Conservation (phyloP, 495 filamentous ascomycete species). For the Hypoxylon rickii region DNA sequence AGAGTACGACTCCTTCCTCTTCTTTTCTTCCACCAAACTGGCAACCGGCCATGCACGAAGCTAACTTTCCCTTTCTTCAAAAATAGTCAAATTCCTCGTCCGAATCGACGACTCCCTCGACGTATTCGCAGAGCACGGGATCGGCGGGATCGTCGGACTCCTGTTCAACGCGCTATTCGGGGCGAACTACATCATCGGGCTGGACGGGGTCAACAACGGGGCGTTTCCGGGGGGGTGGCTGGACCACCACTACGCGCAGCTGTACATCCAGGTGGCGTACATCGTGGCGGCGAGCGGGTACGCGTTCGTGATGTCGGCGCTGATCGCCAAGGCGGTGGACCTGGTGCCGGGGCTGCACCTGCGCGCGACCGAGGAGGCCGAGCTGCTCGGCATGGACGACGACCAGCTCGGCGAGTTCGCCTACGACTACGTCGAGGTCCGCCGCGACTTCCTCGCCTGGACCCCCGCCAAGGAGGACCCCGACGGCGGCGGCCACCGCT, state of each 20-base stretch:
- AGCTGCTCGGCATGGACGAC: conserved; percentile 97
- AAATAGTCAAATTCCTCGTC: conserved; percentile 87
- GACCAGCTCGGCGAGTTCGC: conserved; percentile 99
- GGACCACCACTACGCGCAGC: conserved; percentile 83
- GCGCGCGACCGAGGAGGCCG: conserved; percentile 92
- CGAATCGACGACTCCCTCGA: conserved; percentile 96
- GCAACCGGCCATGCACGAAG: too few species aligned
- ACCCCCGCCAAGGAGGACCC: conserved; percentile 81
- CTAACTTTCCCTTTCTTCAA: too few species aligned
- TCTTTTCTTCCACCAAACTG: conserved; percentile 19
- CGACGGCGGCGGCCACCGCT: conserved; percentile 65
- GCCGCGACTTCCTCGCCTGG: conserved; percentile 97
- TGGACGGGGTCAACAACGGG: conserved; percentile 90
- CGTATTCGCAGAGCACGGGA: conserved; percentile 96
- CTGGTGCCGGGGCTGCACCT: conserved; percentile 87
- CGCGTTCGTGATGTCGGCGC: conserved; percentile 80
- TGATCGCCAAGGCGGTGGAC: conserved; percentile 86
- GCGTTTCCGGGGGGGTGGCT: conserved; percentile 76
- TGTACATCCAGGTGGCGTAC: conserved; percentile 93
- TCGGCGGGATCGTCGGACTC: conserved; percentile 91
- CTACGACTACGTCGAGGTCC: conserved; percentile 98
- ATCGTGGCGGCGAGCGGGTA: conserved; percentile 76
- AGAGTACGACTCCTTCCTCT: too few species aligned
- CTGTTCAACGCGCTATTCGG: conserved; percentile 92
- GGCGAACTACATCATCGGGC: conserved; percentile 85